Evolutionary conservation across 2,329 filamentous ascomycete species (phyloP), one percentile per base, ranked within the genome.

Genomic region (Stagonosporopsis tanaceti): DNA sequence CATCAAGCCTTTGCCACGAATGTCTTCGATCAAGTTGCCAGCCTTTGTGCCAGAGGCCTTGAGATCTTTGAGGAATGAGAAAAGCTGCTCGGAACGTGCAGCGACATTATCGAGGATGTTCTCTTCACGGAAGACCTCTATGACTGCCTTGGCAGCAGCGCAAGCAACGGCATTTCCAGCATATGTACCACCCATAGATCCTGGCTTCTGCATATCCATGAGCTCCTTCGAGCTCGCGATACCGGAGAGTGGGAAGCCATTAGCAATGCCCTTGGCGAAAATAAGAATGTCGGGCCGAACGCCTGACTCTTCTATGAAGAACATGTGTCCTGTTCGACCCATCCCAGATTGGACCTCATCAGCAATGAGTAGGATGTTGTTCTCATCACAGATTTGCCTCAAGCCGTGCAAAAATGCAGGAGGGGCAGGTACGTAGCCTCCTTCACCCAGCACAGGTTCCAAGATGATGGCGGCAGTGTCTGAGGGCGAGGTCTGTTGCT

Each of bases 271-370:
- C 60, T 72, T 72, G 28, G 69, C 76, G 66, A 81, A 78, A 56
- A 80, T 66, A 39, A 80, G 60, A 27, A 81, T 77, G 45, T 81
- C 78, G 2, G 78, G 79, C 17, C 76, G 68, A 17, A 81, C 77
- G 24, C 70, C 72, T 55, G 70, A 79, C 55, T 80, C 76, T 58
- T 81, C 76, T 12, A 79, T 65, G 6, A 77, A 78, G 55, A 79
- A 80, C 74, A 79, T 78, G 39, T 76, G 75, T 20, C 78, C 79
- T 1, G 78, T 80, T 28, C 78, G 72, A 2, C 78, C 79, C 61
- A 77, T 79, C 8, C 78, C 79, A 28, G 67, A 77, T 50, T 80
- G 78, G 2, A 80, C 79, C 53, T 81, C 79, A 52, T 81, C 79
- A 12, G 65, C 64, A 4, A 80, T 76, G 6, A 81, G 69, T 2